These are phyloP conservation scores for Bipolaris gigantea DNA, from an alignment of 2,329 filamentous ascomycete species.

Conservation along the genomic window DNA sequence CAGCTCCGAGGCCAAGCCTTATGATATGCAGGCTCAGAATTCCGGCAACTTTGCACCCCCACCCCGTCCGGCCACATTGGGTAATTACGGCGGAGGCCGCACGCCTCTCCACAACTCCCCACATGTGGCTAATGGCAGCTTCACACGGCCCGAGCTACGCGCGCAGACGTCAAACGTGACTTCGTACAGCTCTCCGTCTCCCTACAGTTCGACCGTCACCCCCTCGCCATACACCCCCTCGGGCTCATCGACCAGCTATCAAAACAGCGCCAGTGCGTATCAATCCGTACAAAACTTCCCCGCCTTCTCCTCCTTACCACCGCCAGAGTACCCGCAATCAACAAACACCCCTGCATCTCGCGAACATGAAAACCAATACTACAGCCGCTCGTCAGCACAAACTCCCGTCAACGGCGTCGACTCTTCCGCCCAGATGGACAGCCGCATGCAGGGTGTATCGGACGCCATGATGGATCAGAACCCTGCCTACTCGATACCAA, in stretches of 20 bases:
- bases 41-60: slow-evolving; percentile 43
- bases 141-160: slow-evolving; percentile 40
- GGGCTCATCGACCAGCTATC: slow-evolving; percentile 47
- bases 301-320: slow-evolving; percentile 62
- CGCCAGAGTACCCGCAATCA: slow-evolving; percentile 55
- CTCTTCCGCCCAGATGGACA: slow-evolving; percentile 40
- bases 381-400: slow-evolving; percentile 41
- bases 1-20: slow-evolving; percentile 37
- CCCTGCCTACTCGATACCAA: slow-evolving; percentile 69
- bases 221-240: slow-evolving; percentile 53
- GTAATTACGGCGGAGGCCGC: slow-evolving; percentile 35
- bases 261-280: slow-evolving; percentile 50
- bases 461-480: slow-evolving; percentile 50
- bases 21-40: slow-evolving; percentile 40
- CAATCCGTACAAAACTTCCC: slow-evolving; percentile 64
- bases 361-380: slow-evolving; percentile 41
- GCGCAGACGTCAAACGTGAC: slow-evolving; percentile 42
- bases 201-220: slow-evolving; percentile 42
- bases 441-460: slow-evolving; percentile 41
- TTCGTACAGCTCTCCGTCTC: slow-evolving; percentile 40
- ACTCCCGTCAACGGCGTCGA: slow-evolving; percentile 45
- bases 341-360: slow-evolving; percentile 42
- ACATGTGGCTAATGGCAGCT: slow-evolving; percentile 40
- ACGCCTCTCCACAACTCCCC: slow-evolving; percentile 43
- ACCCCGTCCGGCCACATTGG: slow-evolving; percentile 39